Base-by-base conservation (phyloP, 2,329 filamentous ascomycete species). In the Cercospora janseana region DNA sequence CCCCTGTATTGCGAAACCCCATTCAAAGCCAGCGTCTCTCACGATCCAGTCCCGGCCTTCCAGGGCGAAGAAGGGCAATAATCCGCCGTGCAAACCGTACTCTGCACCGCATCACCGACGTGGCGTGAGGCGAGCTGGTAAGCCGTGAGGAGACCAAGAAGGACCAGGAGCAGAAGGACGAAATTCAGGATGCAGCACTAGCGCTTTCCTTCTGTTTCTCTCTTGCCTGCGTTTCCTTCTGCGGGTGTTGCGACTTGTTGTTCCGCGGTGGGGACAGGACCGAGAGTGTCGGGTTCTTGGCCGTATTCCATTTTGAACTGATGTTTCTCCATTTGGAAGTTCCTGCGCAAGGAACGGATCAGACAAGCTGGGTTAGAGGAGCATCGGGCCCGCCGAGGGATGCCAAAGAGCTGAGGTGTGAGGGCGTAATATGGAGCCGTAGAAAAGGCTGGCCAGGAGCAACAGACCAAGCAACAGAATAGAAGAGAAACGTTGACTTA, bases 401-500 rank as follows among this genome's bases (percentile, higher is more conserved):
- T 7, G 6, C 6, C 3, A 4, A 24, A 15, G n/a, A 1, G 24
- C 15, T 10, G 34, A 18, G 16, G 32, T 3, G 21, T 3, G 3
- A 15, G 4, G 35, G 7, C 26, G 35, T 24, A 8, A 13, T 40
- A 8, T 24, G 12, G 7, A 13, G 6, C 23, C 35, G 20, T 26
- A 15, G 2, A 23, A 23, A 4, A 24, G 35, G 35, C 42, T 26
- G 18, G 13, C 16, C 9, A 16, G 6, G 20, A 8, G 23, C 20
- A 38, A 27, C 6, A 20, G 7, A 16, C 18, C 13, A 51, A 42
- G 40, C 35, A 24, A 10, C 35, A 41, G 15, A 28, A 34, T 31
- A 28, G 38, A 43, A 20, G 28, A 28, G 29, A 26, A 31, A 26
- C 55, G 24, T 52, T 50, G 38, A 72, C 76, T 71, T 70, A 93